Percentiles rank a stretch among this genome's conserved stretches.
Conservation (phyloP, 192 early-diverging fungal species). For the Chytriomyces confervae region DNA sequence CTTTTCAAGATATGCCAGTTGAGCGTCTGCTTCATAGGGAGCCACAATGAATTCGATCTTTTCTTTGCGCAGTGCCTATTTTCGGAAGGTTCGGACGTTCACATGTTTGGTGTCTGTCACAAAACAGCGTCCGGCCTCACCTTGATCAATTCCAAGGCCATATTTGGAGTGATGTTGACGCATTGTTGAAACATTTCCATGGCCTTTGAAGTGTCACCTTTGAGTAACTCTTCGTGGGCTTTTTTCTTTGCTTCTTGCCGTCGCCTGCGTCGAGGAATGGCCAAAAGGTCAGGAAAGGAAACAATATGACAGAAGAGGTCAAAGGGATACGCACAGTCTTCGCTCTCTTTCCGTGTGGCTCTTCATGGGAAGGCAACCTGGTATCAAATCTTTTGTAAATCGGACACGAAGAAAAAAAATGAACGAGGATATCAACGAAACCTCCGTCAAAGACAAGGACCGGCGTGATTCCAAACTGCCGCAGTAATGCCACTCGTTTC, state of each 20-base stretch:
- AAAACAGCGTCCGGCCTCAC: constrained; percentile 39
- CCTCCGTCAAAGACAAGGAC: constrained; percentile 97
- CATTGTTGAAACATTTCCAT: constrained; percentile 73
- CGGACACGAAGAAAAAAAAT: no score
- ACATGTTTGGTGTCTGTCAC: constrained; percentile 26
- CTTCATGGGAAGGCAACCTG: constrained; percentile 79
- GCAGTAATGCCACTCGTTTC: constrained; percentile 74
- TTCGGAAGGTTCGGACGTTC: neutral
- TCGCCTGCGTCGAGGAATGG: constrained; percentile 41
- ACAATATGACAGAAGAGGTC: neutral
- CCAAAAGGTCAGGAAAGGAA: neutral
- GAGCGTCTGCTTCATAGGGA: constrained; percentile 98
- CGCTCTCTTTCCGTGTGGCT: constrained; percentile 73
- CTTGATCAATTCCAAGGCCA: constrained; percentile 81
- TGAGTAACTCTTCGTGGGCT: constrained; percentile 61
- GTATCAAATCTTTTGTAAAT: neutral
- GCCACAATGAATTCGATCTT: constrained; percentile 84
- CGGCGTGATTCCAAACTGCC: constrained; percentile 73
- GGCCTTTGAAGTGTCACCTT: constrained; percentile 68
- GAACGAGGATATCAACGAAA: constrained; percentile 1
- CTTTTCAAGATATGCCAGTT: constrained; percentile 82
- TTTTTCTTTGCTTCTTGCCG: constrained; percentile 63
- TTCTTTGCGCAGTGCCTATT: constrained; percentile 60
- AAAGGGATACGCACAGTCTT: constrained; percentile 39
- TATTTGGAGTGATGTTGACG: constrained; percentile 79